These are phyloP conservation scores for Schwanniomyces yamadae DNA, from an alignment of 805 yeast species.

Conservation along the genomic window DNA sequence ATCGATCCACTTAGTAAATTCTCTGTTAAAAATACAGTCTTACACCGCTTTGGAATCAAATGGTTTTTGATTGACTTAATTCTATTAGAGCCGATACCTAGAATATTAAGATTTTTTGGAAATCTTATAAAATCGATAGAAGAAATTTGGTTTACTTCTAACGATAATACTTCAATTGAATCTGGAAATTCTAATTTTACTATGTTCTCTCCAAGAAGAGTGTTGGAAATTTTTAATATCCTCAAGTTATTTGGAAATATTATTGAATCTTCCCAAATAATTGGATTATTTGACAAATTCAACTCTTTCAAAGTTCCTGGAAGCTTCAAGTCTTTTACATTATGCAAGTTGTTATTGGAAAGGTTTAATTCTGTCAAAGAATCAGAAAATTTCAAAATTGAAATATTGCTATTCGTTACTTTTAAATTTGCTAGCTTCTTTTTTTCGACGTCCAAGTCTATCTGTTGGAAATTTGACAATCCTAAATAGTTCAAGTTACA, in stretches of 20 bases:
- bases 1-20: conserved; percentile 13
- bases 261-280: conserved; percentile 12
- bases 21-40: conserved; percentile 17
- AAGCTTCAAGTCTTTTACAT: conserved; percentile 4
- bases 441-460: neutral
- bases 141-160: conserved; percentile 18
- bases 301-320: conserved; percentile 11
- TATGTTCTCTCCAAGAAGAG: conserved; percentile 13
- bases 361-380: conserved; percentile 6
- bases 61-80: conserved; percentile 8
- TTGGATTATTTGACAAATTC: conserved; percentile 18
- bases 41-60: conserved; percentile 12
- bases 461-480: neutral
- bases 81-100: conserved; percentile 20
- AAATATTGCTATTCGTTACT: neutral
- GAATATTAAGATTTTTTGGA: conserved; percentile 12
- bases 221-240: conserved; percentile 14
- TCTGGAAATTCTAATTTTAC: conserved; percentile 14
- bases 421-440: neutral
- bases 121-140: conserved; percentile 14
- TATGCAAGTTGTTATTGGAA: conserved; percentile 8
- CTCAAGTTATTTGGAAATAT: conserved; percentile 12
- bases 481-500: neutral
- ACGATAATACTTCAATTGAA: conserved; percentile 10
- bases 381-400: neutral